Evolutionary conservation across 768 basidiomycete species (phyloP).

Genomic region (Cystofilobasidium bisporidii): DNA sequence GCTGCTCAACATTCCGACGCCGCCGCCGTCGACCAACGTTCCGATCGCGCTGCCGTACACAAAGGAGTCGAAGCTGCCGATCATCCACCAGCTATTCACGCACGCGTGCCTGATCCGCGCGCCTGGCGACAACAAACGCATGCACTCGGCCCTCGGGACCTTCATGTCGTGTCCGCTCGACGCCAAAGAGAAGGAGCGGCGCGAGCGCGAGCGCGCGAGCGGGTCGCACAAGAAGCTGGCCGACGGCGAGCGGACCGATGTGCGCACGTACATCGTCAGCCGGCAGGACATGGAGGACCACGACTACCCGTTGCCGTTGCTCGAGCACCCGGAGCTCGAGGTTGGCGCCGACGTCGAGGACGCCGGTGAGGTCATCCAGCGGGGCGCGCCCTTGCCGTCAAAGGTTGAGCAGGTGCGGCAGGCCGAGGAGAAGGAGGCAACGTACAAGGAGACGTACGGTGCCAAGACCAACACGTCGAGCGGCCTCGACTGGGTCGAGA

Average conservation of each 20-base stretch:
- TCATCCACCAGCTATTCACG: constrained; percentile 62
- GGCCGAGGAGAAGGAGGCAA: constrained; percentile 30
- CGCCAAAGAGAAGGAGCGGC: constrained; percentile 64
- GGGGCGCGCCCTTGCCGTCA: constrained; percentile 19
- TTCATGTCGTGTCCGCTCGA: constrained; percentile 76
- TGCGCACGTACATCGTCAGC: constrained; percentile 62
- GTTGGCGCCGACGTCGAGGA: constrained; percentile 19
- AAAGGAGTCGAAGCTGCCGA: constrained; percentile 46
- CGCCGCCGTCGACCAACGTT: constrained; percentile 49
- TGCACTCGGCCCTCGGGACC: constrained; percentile 73
- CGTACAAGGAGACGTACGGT: constrained; percentile 25
- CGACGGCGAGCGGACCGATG: constrained; percentile 47
- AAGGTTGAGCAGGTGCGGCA: constrained; percentile 4
- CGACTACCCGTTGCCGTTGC: constrained; percentile 63
- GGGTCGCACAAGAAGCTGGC: constrained; percentile 40
- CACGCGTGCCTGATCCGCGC: constrained; percentile 89
- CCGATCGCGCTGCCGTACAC: constrained; percentile 47
- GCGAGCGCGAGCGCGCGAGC: constrained; percentile 46
- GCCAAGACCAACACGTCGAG: constrained; percentile 23
- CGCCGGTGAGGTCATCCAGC: constrained; percentile 29
- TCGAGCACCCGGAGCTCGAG: constrained; percentile 1
- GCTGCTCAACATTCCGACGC: constrained; percentile 57
- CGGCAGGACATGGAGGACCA: constrained; percentile 86
- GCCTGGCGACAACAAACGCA: constrained; percentile 71
- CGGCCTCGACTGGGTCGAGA: constrained; percentile 67